phyloP scores from a whole-genome alignment of 331 rosid genomes.

The Malus hybrid region DNA sequence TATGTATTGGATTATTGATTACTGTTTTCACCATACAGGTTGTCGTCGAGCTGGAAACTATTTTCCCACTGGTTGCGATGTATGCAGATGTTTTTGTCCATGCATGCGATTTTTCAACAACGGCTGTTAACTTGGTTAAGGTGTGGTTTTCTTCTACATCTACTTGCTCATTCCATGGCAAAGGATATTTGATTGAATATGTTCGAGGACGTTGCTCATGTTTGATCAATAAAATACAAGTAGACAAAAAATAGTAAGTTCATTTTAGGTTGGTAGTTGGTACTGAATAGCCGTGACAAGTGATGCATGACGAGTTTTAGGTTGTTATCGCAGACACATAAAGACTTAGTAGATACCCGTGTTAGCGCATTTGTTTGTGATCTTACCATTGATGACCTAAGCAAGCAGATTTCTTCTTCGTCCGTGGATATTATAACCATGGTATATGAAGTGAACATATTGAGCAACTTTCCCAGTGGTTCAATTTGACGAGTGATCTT shows the following conservation, averaged over 20 bases:
- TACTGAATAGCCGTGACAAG: neutral
- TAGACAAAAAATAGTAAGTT: neutral
- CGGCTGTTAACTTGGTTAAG: slow-evolving; percentile 84
- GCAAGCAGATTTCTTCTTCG: slow-evolving; percentile 55
- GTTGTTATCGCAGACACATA: slow-evolving; percentile 52
- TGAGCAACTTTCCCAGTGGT: slow-evolving; percentile 11
- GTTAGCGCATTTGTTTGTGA: slow-evolving; percentile 79
- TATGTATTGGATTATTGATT: neutral
- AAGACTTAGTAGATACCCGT: slow-evolving; percentile 59
- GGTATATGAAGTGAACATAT: slow-evolving; percentile 42
- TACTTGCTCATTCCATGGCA: neutral
- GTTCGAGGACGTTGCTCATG: neutral
- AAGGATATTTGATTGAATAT: neutral
- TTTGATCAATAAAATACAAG: neutral
- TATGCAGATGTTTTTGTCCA: slow-evolving; percentile 66
- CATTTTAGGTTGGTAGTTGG: neutral
- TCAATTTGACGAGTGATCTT: slow-evolving; percentile 8
- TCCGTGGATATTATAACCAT: slow-evolving; percentile 79
- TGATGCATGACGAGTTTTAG: neutral
- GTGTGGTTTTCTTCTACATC: slow-evolving; percentile 27
- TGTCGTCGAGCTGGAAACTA: slow-evolving; percentile 94
- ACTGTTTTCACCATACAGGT: slow-evolving; percentile 38
- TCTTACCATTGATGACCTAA: slow-evolving; percentile 73
- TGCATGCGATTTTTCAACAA: slow-evolving; percentile 92
- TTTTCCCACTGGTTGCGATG: slow-evolving; percentile 69